Percentiles rank a stretch among this genome's conserved stretches.
Evolutionary conservation across 1,139 yeast species (phyloP).

Genomic region (Barnettozyma hawaiiensis): DNA sequence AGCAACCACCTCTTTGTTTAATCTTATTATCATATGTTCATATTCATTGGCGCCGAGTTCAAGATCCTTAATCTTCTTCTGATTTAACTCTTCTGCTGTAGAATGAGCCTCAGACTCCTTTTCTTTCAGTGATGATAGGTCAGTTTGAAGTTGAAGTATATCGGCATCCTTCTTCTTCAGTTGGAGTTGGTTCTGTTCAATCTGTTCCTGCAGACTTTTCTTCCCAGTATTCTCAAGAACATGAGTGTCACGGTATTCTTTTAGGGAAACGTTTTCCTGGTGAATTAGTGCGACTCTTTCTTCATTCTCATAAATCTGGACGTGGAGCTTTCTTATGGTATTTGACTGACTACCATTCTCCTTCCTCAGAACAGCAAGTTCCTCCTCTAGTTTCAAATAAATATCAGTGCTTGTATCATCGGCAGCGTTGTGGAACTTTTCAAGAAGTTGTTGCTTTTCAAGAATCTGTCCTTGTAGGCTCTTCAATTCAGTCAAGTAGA

Average conservation of each 20-base stretch:
- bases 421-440: not conserved
- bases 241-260: slow-evolving; percentile 11
- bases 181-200: not conserved
- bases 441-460: slow-evolving; percentile 14
- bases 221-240: not conserved
- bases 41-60: slow-evolving; percentile 2
- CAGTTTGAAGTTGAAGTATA: not conserved
- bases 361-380: slow-evolving; percentile 13
- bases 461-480: slow-evolving; percentile 25
- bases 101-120: not conserved
- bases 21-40: not conserved
- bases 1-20: slow-evolving; percentile 12
- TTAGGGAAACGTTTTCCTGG: slow-evolving; percentile 17
- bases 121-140: not conserved
- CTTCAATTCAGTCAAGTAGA: slow-evolving; percentile 28
- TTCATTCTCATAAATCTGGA: slow-evolving; percentile 14
- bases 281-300: slow-evolving; percentile 9
- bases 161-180: slow-evolving; percentile 3
- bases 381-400: slow-evolving; percentile 4
- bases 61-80: slow-evolving; percentile 1
- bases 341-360: slow-evolving; percentile 16
- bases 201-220: not conserved
- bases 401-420: not conserved
- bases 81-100: slow-evolving; percentile 5
- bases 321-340: slow-evolving; percentile 15